Base-by-base conservation (phyloP, 2,329 filamentous ascomycete species). In the Fusarium metavorans region DNA sequence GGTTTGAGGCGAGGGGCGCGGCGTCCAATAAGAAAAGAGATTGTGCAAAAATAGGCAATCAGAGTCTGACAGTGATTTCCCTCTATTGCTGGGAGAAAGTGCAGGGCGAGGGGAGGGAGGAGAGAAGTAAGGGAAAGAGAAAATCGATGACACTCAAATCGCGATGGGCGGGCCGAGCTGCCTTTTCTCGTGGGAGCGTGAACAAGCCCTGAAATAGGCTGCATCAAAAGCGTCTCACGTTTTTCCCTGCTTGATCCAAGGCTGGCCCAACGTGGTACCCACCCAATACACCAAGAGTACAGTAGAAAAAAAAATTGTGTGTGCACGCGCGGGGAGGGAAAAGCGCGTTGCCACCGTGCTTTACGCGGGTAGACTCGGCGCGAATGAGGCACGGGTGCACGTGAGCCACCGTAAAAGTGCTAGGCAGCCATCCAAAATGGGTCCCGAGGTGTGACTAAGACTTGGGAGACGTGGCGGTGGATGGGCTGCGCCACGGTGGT, bases 381-480 rank as follows among this genome's bases (percentile, higher is more conserved):
- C 82, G 82, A 82, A 65, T 66, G 61, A 74, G 76, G 78, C 80
- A 76, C 82, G 82, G 80, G 69, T 59, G 81, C 82, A 84, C 82
- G 82, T 84, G 82, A 81, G 71, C 2, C 37, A 34, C 45, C 39
- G n/a, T 25, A 25, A 61, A 45, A 23, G 48, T 41, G 13, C 54
- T 30, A 83, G 83, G 82, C 82, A 83, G 78, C 81, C 77, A 77
- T 70, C 43, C 10, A 30, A 23, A 45, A 50, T 52, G 60, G 64
- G 45, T 18, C 41, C 43, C 20, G 23, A 14, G 2, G 18, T 32
- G 67, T 73, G 72, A 74, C 65, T 66, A 67, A 71, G 66, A 60
- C 45, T 18, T 59, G 69, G 32, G 11, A 7, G 23, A 63, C 64
- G 71, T 76, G 79, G 73, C 60, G 70, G 67, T 59, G 54, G 30